These are phyloP conservation scores for Penicillium sp. DNA, from an alignment of 2,329 filamentous ascomycete genomes.

Conservation along the genomic window DNA sequence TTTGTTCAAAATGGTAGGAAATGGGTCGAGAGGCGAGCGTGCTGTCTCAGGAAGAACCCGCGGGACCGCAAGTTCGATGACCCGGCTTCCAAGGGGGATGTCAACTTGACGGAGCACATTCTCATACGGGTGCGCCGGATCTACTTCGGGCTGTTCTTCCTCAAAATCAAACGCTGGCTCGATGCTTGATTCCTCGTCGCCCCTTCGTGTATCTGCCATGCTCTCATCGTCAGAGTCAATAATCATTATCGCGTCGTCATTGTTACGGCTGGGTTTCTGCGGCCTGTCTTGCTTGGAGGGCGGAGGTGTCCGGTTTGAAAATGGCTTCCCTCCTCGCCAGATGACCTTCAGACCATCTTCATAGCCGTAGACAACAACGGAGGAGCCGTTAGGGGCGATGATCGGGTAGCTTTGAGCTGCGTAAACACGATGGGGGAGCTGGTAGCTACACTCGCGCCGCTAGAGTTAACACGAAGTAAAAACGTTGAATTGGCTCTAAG, in stretches of 20 bases:
- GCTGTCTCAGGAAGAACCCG: slow-evolving; percentile 49
- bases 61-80: slow-evolving; percentile 57
- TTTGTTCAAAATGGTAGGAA: slow-evolving; percentile 54
- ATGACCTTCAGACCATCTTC: slow-evolving; percentile 62
- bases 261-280: slow-evolving; percentile 29
- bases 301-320: slow-evolving; percentile 42
- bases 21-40: slow-evolving; percentile 46
- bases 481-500: neutral
- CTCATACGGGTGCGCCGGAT: slow-evolving; percentile 60
- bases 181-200: slow-evolving; percentile 27
- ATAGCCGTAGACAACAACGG: slow-evolving; percentile 64
- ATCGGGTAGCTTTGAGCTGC: slow-evolving; percentile 62
- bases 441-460: slow-evolving; percentile 54
- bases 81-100: slow-evolving; percentile 58
- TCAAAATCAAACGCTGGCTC: slow-evolving; percentile 51
- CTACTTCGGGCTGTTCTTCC: slow-evolving; percentile 60
- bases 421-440: slow-evolving; percentile 63
- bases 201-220: slow-evolving; percentile 34
- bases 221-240: slow-evolving; percentile 63
- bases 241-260: slow-evolving; percentile 57
- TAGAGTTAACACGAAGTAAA: slow-evolving; percentile 14
- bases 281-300: slow-evolving; percentile 32
- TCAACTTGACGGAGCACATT: slow-evolving; percentile 60
- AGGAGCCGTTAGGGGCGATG: slow-evolving; percentile 64
- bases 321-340: slow-evolving; percentile 63